These are phyloP conservation scores for Neurospora sp. DNA, from an alignment of 495 filamentous ascomycete genomes.

Conservation along the genomic window DNA sequence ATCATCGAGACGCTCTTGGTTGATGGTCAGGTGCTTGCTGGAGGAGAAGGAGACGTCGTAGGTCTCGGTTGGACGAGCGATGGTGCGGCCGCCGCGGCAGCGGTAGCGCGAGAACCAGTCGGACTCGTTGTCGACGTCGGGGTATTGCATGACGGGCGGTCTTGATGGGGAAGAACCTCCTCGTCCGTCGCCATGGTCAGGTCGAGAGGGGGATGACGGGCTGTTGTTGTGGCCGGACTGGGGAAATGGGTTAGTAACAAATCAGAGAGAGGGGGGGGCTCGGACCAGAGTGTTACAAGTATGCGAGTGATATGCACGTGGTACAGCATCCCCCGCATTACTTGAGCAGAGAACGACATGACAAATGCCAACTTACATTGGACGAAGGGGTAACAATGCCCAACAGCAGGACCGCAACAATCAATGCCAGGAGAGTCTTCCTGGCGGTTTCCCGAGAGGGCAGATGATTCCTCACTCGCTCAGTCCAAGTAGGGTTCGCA, in stretches of 20 bases:
- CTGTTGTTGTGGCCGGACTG: background rate
- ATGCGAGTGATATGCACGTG: background rate
- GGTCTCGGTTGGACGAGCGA: constrained; percentile 20
- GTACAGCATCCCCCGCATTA: background rate
- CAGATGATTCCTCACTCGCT: constrained; percentile 19
- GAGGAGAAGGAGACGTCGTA: constrained; percentile 21
- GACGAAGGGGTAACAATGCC: background rate
- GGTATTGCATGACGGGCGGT: constrained; percentile 12
- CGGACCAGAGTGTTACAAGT: background rate
- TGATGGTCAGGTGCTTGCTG: constrained; percentile 20
- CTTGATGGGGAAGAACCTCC: background rate
- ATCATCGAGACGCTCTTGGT: constrained; percentile 8
- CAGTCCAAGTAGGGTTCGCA: constrained; percentile 15
- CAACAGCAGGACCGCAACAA: constrained; percentile 17
- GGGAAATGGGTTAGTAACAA: background rate
- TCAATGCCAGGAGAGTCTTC: constrained; percentile 1
- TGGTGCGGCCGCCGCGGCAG: constrained; percentile 19
- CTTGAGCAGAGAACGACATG: background rate
- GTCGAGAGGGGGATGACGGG: background rate
- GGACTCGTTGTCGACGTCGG: constrained; percentile 11
- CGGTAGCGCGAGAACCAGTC: constrained; percentile 2
- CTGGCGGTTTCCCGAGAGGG: constrained; percentile 16
- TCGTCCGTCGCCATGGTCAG: background rate
- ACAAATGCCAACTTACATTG: background rate
- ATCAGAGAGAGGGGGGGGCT: background rate